Percentiles rank a stretch among this genome's conserved stretches.
Conservation (phyloP, 306 rosid genomes). For the Senna siamea region DNA sequence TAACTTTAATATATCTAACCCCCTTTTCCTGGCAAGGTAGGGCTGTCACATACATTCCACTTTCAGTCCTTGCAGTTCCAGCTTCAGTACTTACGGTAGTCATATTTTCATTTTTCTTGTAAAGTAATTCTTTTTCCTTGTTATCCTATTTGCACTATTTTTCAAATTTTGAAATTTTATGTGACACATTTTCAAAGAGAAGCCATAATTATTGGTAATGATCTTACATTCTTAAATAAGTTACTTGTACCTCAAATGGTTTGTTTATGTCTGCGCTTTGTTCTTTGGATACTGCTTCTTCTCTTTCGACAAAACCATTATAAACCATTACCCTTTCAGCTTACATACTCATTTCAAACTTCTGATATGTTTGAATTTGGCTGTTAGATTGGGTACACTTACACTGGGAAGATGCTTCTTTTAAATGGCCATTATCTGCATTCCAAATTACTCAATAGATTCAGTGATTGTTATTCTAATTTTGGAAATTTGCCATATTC, state of each 20-base stretch:
- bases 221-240: not conserved
- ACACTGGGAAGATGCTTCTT: too few relatives aligned
- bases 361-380: too few relatives aligned
- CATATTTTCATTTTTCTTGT: not conserved
- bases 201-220: slow-evolving; percentile 15
- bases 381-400: too few relatives aligned
- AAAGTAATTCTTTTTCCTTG: not conserved
- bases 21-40: slow-evolving; percentile 38
- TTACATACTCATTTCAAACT: not conserved
- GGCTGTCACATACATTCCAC: slow-evolving; percentile 65
- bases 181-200: too few relatives aligned
- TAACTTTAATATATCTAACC: not conserved
- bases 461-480: too few relatives aligned
- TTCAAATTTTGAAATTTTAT: not conserved
- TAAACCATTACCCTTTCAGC: not conserved
- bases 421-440: too few relatives aligned
- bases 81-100: slow-evolving; percentile 63
- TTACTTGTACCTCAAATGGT: not conserved
- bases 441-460: too few relatives aligned
- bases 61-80: slow-evolving; percentile 60
- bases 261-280: not conserved
- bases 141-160: not conserved
- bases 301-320: too few relatives aligned
- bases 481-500: too few relatives aligned
- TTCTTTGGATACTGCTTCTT: not conserved